A percentile compares a stretch with the other conserved stretches of the same genome.
These are phyloP conservation scores for Cutaneotrichosporon cyanovorans DNA, from an alignment of 1,284 basidiomycete genomes.

Conservation along the genomic window DNA sequence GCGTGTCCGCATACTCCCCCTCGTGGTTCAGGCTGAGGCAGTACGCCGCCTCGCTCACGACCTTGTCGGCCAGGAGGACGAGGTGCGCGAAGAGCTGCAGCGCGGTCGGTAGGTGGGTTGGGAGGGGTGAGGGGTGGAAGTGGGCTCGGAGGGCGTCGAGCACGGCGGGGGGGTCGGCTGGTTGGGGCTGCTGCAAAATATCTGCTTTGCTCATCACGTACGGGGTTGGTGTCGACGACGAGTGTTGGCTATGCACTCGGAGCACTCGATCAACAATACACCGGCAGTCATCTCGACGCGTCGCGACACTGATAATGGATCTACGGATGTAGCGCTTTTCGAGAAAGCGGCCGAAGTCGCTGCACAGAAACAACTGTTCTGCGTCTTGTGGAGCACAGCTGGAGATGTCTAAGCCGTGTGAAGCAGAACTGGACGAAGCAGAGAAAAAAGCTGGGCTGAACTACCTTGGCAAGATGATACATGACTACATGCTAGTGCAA, in stretches of 20 bases:
- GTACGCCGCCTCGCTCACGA: conserved; percentile 16
- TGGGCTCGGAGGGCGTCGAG: conserved; percentile 16
- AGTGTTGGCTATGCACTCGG: background rate
- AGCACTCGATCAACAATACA: too few relatives aligned
- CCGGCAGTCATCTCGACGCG: too few relatives aligned
- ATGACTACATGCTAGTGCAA: background rate
- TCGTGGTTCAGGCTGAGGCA: conserved; percentile 13
- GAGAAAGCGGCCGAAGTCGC: too few relatives aligned
- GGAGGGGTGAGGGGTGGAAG: conserved; percentile 18
- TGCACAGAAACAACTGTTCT: too few relatives aligned
- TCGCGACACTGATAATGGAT: too few relatives aligned
- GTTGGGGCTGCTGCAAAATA: background rate
- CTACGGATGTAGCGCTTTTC: too few relatives aligned
- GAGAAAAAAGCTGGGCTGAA: too few relatives aligned
- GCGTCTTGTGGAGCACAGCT: too few relatives aligned
- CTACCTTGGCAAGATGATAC: conserved; percentile 1
- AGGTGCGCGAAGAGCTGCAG: conserved; percentile 32
- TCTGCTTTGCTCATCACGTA: background rate
- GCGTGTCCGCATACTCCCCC: conserved; percentile 3
- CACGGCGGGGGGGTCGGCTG: conserved; percentile 1
- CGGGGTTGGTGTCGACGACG: background rate
- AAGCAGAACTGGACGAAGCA: too few relatives aligned
- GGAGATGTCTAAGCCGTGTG: too few relatives aligned
- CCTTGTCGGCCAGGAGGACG: conserved; percentile 21
- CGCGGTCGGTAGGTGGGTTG: conserved; percentile 15